A percentile compares a stretch with the other conserved stretches of the same genome.
Conservation (phyloP, 2,329 filamentous ascomycete genomes). For the Aureobasidium lini region DNA sequence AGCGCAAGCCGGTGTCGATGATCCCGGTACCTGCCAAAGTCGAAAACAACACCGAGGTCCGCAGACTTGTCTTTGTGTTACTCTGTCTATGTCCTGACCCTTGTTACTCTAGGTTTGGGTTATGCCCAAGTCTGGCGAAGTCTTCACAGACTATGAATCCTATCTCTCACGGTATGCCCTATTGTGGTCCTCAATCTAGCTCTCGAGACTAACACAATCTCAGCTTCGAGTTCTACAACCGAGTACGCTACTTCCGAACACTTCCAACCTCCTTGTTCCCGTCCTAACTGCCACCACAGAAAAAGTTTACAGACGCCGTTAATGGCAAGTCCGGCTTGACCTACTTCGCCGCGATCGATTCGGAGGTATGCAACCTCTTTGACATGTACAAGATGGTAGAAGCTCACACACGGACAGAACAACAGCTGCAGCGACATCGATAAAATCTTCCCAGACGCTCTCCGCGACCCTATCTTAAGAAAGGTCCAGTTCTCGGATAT, state of each 20-base stretch:
- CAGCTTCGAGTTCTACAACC: constrained; percentile 89
- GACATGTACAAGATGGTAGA: constrained; percentile 5
- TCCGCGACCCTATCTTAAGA: constrained; percentile 84
- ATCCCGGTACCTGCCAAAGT: constrained; percentile 63
- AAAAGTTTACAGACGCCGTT: constrained; percentile 89
- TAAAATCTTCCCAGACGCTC: constrained; percentile 78
- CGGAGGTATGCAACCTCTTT: constrained; percentile 25
- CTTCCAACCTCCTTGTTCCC: constrained; percentile 3
- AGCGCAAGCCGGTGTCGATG: constrained; percentile 88
- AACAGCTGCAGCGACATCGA: constrained; percentile 80
- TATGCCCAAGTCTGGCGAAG: constrained; percentile 80
- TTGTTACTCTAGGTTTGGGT: constrained; percentile 66
- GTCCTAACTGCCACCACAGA: constrained; percentile 42
- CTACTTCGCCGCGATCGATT: constrained; percentile 76
- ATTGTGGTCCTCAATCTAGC: neutral
- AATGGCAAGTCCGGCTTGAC: constrained; percentile 85
- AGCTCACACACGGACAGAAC: constrained; percentile 30
- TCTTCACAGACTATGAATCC: constrained; percentile 81
- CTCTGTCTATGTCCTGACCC: neutral
- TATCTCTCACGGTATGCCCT: constrained; percentile 69
- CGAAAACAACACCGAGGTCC: constrained; percentile 77
- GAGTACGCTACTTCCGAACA: constrained; percentile 48
- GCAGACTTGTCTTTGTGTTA: constrained; percentile 20
- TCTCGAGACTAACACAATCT: constrained; percentile 18
- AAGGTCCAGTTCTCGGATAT: constrained; percentile 87